Evolutionary conservation across 176 grass and related monocot genomes (phyloP).

Genomic region (Eragrostis curvula): DNA sequence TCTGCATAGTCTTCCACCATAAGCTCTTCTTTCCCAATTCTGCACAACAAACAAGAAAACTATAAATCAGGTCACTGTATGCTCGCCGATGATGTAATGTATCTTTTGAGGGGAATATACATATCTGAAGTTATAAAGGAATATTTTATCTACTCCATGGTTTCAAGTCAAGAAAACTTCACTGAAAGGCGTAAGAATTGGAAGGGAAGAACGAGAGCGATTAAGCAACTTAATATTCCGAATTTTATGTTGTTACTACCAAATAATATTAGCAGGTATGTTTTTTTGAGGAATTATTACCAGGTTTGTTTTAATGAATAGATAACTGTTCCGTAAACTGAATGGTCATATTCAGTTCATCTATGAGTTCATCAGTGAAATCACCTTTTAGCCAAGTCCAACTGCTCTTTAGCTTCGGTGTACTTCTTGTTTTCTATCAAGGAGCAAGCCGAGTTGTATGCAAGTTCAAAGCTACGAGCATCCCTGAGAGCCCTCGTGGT

Average conservation of each 20-base stretch:
- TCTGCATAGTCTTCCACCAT: slow-evolving; percentile 76
- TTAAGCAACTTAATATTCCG: not conserved
- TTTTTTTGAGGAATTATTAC: no score
- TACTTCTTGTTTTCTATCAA: slow-evolving; percentile 93
- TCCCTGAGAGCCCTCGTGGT: slow-evolving; percentile 56
- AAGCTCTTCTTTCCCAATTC: slow-evolving; percentile 82
- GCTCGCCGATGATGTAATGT: not conserved
- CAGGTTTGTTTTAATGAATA: not conserved
- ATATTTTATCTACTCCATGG: not conserved
- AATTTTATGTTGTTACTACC: not conserved
- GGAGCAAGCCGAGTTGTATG: slow-evolving; percentile 89
- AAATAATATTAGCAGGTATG: not conserved
- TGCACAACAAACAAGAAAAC: slow-evolving; percentile 35
- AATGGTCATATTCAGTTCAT: slow-evolving; percentile 9
- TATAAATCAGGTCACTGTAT: slow-evolving; percentile 9
- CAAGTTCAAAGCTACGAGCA: slow-evolving; percentile 80
- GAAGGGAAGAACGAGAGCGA: not conserved
- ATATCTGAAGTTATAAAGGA: not conserved
- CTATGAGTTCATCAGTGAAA: slow-evolving; percentile 2
- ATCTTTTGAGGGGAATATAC: not conserved
- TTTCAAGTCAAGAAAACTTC: not conserved
- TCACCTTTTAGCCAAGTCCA: slow-evolving; percentile 88
- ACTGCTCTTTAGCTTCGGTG: slow-evolving; percentile 71
- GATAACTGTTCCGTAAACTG: not conserved
- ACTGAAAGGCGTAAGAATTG: not conserved